These are phyloP conservation scores for Drechmeria coniospora DNA, from an alignment of 2,329 filamentous ascomycete genomes.

Conservation along the genomic window DNA sequence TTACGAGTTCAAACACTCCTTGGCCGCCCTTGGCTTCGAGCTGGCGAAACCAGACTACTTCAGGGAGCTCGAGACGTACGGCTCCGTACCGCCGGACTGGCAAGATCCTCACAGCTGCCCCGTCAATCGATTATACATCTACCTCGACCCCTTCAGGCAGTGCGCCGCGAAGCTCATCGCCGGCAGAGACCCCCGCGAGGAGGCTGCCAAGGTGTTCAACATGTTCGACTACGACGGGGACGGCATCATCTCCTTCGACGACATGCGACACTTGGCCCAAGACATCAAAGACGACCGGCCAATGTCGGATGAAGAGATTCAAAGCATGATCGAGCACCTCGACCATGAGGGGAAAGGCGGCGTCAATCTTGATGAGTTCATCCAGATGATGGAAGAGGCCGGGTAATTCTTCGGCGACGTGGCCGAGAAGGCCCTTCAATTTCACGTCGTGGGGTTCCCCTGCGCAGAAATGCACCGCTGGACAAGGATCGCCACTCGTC, in stretches of 20 bases:
- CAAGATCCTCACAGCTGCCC: conserved; percentile 24
- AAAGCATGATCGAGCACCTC: conserved; percentile 96
- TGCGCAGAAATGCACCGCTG: no score
- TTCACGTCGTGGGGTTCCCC: background rate
- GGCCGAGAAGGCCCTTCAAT: background rate
- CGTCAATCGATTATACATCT: conserved; percentile 32
- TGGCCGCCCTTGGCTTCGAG: conserved; percentile 90
- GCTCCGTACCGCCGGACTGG: conserved; percentile 51
- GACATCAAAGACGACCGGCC: conserved; percentile 71
- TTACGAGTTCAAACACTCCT: conserved; percentile 92
- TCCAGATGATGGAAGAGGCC: conserved; percentile 41
- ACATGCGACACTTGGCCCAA: conserved; percentile 72
- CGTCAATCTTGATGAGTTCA: conserved; percentile 54
- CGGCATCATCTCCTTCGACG: conserved; percentile 77
- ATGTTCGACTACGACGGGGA: conserved; percentile 90
- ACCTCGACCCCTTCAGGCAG: conserved; percentile 41
- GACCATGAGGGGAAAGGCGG: conserved; percentile 86
- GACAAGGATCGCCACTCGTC: no score
- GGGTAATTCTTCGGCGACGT: no score
- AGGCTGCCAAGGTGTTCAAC: conserved; percentile 80
- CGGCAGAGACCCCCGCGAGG: conserved; percentile 72
- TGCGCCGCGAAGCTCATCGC: conserved; percentile 70
- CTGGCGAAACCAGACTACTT: conserved; percentile 76
- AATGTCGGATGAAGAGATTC: conserved; percentile 80
- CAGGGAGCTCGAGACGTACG: conserved; percentile 64